phyloP scores from a whole-genome alignment of 768 basidiomycete species.

The Hygrophorus pudorinus region DNA sequence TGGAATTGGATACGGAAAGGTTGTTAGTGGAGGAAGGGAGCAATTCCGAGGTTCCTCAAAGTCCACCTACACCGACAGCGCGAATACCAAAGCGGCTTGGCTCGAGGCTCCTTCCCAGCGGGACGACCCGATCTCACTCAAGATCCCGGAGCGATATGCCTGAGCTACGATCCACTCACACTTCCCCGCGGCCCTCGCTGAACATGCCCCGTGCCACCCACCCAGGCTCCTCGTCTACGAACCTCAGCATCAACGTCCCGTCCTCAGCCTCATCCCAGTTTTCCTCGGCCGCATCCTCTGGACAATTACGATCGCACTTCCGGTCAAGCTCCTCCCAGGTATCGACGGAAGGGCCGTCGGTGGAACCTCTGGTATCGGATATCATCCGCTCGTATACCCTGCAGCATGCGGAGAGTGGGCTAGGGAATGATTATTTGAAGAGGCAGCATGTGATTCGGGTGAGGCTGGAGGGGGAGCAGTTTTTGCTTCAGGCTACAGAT shows the following conservation, averaged over 20 bases:
- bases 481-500: constrained; percentile 81
- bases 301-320: background rate
- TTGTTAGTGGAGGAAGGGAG: background rate
- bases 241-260: background rate
- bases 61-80: too few relatives aligned
- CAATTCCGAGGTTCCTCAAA: background rate
- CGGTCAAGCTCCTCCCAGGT: too few relatives aligned
- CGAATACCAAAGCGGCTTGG: background rate
- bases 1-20: background rate
- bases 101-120: background rate
- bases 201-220: background rate
- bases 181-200: background rate
- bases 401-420: constrained; percentile 86
- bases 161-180: background rate
- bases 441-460: constrained; percentile 90
- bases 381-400: constrained; percentile 68
- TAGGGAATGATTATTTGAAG: constrained; percentile 93
- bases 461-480: constrained; percentile 91
- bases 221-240: background rate
- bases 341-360: background rate
- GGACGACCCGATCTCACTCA: background rate
- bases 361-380: constrained; percentile 33
- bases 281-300: background rate
- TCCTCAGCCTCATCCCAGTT: background rate
- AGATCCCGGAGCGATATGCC: constrained; percentile 3